phyloP scores from a whole-genome alignment of 495 filamentous ascomycete species.

The Sporormia fimetaria region DNA sequence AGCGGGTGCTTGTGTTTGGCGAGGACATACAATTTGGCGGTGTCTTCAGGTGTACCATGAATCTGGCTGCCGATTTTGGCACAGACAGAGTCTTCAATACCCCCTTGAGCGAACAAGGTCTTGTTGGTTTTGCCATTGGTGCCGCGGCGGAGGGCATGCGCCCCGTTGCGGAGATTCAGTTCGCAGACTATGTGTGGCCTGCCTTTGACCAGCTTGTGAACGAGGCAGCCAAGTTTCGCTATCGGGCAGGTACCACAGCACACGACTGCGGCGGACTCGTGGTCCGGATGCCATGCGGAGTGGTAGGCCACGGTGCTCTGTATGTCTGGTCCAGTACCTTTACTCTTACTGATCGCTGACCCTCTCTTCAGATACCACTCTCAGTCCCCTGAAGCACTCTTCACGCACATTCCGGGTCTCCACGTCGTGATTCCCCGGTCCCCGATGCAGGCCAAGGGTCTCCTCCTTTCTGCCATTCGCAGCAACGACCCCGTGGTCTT shows the following conservation, averaged over 20 bases:
- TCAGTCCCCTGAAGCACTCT: conserved; percentile 85
- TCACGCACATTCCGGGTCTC: conserved; percentile 83
- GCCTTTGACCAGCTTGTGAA: conserved; percentile 97
- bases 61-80: conserved; percentile 76
- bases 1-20: conserved; percentile 81
- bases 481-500: conserved; percentile 87
- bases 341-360: conserved; percentile 1
- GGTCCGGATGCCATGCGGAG: conserved; percentile 87
- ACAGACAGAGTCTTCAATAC: conserved; percentile 92
- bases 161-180: conserved; percentile 92
- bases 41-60: conserved; percentile 91
- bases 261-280: conserved; percentile 48
- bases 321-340: conserved; percentile 34
- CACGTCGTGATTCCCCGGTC: conserved; percentile 84
- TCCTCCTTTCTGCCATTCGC: conserved; percentile 64
- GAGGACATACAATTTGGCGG: conserved; percentile 97
- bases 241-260: conserved; percentile 64
- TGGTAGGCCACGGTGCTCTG: conserved; percentile 89
- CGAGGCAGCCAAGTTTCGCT: conserved; percentile 87
- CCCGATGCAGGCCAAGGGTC: conserved; percentile 83
- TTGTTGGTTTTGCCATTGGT: conserved; percentile 88
- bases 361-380: conserved; percentile 59
- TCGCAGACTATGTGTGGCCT: conserved; percentile 94
- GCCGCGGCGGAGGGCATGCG: conserved; percentile 84
- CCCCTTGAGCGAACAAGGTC: conserved; percentile 85